Conservation (phyloP, 1,139 yeast species). For the Debaryomyces coudertii region DNA sequence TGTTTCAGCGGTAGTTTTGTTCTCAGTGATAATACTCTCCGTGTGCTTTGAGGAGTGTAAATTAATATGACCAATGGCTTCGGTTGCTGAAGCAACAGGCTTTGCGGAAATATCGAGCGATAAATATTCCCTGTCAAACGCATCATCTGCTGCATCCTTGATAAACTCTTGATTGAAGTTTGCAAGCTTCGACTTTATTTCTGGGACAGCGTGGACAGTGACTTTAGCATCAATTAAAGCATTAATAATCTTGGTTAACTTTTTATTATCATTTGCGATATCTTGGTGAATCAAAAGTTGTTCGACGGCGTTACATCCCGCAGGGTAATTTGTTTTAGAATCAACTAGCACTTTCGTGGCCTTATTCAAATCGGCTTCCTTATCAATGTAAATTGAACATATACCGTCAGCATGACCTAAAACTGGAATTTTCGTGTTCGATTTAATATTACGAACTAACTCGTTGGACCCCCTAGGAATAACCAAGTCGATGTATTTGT, state of each 20-base stretch:
- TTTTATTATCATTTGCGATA: conserved; percentile 36
- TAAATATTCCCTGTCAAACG: conserved; percentile 82
- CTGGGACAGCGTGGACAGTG: conserved; percentile 66
- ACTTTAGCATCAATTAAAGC: conserved; percentile 68
- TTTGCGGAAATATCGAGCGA: conserved; percentile 81
- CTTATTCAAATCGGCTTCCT: conserved; percentile 72
- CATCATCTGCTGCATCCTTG: conserved; percentile 50
- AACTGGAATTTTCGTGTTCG: conserved; percentile 90
- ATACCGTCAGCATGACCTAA: conserved; percentile 99
- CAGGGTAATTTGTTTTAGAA: conserved; percentile 94
- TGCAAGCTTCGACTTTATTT: conserved; percentile 36
- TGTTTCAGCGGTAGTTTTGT: conserved; percentile 65
- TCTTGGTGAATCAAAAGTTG: conserved; percentile 70
- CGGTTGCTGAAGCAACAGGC: conserved; percentile 57
- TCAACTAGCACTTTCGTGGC: conserved; percentile 78
- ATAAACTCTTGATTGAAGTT: conserved; percentile 22
- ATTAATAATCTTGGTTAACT: conserved; percentile 47
- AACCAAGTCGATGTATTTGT: conserved; percentile 87
- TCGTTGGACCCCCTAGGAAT: conserved; percentile 97
- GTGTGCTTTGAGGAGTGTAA: conserved; percentile 94
- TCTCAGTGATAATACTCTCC: conserved; percentile 84
- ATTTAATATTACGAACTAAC: conserved; percentile 82
- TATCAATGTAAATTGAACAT: conserved; percentile 83
- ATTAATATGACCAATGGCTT: conserved; percentile 84
- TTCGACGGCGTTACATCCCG: conserved; percentile 97